These are phyloP conservation scores for Citrus australasica DNA, from an alignment of 345 rosid species.

Conservation along the genomic window DNA sequence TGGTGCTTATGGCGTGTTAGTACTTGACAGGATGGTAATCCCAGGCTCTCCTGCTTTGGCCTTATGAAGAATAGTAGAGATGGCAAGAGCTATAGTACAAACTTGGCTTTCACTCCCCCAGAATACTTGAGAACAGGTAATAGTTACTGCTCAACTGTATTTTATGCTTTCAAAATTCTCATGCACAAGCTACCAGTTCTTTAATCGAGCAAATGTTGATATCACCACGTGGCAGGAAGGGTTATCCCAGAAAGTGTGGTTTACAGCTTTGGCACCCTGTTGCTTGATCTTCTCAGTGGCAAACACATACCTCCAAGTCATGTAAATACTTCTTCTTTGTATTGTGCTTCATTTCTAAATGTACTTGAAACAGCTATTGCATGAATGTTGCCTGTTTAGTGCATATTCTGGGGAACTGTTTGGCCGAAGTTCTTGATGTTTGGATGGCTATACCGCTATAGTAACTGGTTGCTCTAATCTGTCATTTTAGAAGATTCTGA, in stretches of 20 bases:
- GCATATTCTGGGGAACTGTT: background rate
- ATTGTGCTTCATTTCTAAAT: background rate
- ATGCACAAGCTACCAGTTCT: background rate
- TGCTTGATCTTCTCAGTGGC: slow-evolving; percentile 92
- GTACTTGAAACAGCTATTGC: background rate
- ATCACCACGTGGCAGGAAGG: slow-evolving; percentile 48
- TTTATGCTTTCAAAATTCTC: slow-evolving; percentile 4
- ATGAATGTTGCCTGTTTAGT: background rate
- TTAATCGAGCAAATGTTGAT: background rate
- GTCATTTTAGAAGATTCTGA: background rate
- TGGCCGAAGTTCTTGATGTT: background rate
- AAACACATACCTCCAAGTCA: slow-evolving; percentile 93
- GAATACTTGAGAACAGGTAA: slow-evolving; percentile 84
- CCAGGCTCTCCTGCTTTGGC: slow-evolving; percentile 83
- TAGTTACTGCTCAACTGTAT: slow-evolving; percentile 7
- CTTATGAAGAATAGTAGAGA: slow-evolving; percentile 92
- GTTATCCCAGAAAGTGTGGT: slow-evolving; percentile 81
- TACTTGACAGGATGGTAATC: slow-evolving; percentile 63
- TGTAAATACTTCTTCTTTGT: slow-evolving; percentile 39
- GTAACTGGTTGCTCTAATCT: background rate
- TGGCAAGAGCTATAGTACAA: slow-evolving; percentile 89
- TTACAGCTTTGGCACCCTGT: slow-evolving; percentile 79
- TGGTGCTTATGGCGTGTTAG: slow-evolving; percentile 8
- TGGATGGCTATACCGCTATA: background rate
- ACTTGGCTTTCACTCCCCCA: slow-evolving; percentile 90